phyloP scores from a whole-genome alignment of 177 flowering plant species.

The Telopea speciosissima region DNA sequence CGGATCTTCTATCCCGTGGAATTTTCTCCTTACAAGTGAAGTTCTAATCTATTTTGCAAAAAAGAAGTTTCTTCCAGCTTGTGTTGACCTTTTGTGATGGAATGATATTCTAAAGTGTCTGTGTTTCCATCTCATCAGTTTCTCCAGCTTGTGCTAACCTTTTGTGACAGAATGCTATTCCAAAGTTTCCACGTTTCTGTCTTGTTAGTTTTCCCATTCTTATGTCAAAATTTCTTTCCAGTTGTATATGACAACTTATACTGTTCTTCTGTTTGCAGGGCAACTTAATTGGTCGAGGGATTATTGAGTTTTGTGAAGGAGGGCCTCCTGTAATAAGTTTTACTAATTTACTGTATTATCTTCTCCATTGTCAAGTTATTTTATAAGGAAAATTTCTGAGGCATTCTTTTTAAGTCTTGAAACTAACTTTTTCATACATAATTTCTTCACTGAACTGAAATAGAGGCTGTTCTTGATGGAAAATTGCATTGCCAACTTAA shows the following conservation, averaged over 20 bases:
- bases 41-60: neutral
- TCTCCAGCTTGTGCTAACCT: neutral
- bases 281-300: conserved; percentile 77
- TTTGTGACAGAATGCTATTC: neutral
- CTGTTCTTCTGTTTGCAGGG: conserved; percentile 43
- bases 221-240: neutral
- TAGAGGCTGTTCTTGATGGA: neutral
- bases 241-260: neutral
- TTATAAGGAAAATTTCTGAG: neutral
- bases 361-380: neutral
- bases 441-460: neutral
- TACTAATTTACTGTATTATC: neutral
- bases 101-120: neutral
- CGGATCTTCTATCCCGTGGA: neutral
- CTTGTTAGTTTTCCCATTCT: neutral
- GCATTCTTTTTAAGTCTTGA: conserved; percentile 2
- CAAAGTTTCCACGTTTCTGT: neutral
- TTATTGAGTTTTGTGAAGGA: conserved; percentile 81
- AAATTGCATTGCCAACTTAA: neutral
- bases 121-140: neutral
- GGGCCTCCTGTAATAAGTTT: conserved; percentile 71
- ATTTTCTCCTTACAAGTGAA: neutral
- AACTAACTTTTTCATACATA: neutral
- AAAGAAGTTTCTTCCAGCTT: neutral
- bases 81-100: neutral